Conservation (phyloP, 202 grass and related monocot genomes). For the Bolboschoenoplectus hybrid region DNA sequence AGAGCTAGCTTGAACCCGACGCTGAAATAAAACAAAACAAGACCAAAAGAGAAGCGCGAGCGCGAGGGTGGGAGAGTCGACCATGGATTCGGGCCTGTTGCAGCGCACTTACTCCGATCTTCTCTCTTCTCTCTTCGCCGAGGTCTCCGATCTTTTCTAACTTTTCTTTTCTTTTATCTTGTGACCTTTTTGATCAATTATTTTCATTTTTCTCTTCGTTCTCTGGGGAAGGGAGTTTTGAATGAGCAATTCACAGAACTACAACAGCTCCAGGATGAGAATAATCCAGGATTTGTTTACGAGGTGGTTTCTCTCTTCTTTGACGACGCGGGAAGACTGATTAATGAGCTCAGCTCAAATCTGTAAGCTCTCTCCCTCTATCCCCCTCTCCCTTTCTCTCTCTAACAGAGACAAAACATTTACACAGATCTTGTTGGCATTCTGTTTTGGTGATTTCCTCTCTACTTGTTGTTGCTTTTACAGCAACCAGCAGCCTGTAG, state of each 20-base stretch:
- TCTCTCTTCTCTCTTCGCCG: conserved; percentile 40
- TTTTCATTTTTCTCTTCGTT: neutral
- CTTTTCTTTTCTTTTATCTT: neutral
- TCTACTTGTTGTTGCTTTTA: conserved; percentile 15
- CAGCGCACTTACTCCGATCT: conserved; percentile 48
- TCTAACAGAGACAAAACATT: neutral
- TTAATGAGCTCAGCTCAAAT: conserved; percentile 45
- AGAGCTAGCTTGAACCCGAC: conserved; percentile 28
- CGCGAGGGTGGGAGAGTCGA: neutral
- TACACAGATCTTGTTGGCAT: conserved; percentile 1
- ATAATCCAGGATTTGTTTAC: conserved; percentile 47
- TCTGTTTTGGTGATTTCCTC: conserved; percentile 25
- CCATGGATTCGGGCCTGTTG: conserved; percentile 45
- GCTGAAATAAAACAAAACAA: conserved; percentile 28
- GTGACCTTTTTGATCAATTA: neutral
- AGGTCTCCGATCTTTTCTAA: conserved; percentile 28
- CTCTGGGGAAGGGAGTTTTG: conserved; percentile 40
- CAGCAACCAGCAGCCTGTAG: conserved; percentile 49
- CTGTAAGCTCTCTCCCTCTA: conserved; percentile 39
- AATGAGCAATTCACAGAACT: conserved; percentile 47
- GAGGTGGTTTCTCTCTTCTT: conserved; percentile 57
- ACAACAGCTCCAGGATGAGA: conserved; percentile 58
- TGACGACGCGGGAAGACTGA: conserved; percentile 44
- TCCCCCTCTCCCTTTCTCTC: conserved; percentile 12
- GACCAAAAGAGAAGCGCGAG: neutral